Conservation (phyloP, 805 yeast genomes). For the Saturnispora gosingensis region DNA sequence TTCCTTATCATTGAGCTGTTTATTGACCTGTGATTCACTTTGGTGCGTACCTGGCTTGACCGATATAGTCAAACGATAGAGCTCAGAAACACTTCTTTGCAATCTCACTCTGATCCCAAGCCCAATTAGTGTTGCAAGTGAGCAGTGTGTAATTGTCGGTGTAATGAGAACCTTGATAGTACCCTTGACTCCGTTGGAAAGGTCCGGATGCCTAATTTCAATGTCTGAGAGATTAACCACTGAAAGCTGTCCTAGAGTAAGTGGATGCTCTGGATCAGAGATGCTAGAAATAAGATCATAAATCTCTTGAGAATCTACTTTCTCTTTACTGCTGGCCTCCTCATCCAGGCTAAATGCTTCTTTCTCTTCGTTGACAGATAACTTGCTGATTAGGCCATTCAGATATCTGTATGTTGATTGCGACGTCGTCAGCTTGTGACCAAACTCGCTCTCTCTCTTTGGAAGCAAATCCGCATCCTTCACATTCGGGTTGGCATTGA, state of each 20-base stretch:
- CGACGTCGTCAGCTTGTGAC: not conserved
- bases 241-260: conserved; percentile 87
- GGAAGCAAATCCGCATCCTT: conserved; percentile 72
- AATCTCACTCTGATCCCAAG: conserved; percentile 87
- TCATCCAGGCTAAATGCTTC: not conserved
- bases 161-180: conserved; percentile 79
- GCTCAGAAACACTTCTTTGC: conserved; percentile 78
- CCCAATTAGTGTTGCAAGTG: conserved; percentile 91
- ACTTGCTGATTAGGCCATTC: not conserved
- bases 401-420: not conserved
- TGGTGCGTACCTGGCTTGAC: conserved; percentile 92
- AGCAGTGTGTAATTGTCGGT: conserved; percentile 97
- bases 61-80: conserved; percentile 70
- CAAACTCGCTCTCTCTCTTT: conserved; percentile 33
- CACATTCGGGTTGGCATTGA: conserved; percentile 87
- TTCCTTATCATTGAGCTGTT: conserved; percentile 94
- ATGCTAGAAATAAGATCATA: conserved; percentile 78
- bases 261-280: conserved; percentile 96
- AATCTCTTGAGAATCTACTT: conserved; percentile 82
- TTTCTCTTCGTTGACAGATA: not conserved
- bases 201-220: conserved; percentile 50
- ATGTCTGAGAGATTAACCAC: conserved; percentile 86
- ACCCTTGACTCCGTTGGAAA: conserved; percentile 42
- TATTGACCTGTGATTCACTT: conserved; percentile 91
- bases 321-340: conserved; percentile 33